Base-by-base conservation (phyloP, 1,284 basidiomycete species). In the Pascua guehoae region DNA sequence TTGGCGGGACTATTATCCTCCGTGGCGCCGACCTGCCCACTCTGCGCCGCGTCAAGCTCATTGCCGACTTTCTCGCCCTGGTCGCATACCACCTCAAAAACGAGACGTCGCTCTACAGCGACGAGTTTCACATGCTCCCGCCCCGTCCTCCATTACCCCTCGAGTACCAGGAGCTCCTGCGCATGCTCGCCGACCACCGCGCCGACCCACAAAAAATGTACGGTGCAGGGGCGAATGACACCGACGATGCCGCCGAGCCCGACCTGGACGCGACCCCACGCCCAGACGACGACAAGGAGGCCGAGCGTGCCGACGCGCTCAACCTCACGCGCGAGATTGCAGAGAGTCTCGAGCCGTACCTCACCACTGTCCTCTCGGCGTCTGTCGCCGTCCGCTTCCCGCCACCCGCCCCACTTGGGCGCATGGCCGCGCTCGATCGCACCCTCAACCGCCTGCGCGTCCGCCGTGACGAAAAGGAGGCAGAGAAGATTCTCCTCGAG, bases 21-120 rank as follows among this genome's bases (percentile, higher is more conserved):
- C 84, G 96, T 45, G 96, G 96, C n/a, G 93, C 85, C 11, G 84
- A 92, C 69, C 81, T 88, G 56, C 84, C 86, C 41, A 88, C 85
- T 1, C 80, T 99, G 54, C 83, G 83, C 51, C 86, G 87, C 44
- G 83, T 98, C 72, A 99, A 99, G 81, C 87, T 88, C 68, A 88
- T 98, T 53, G 88, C 93, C 17, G 83, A 89, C 41, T 92, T 97
- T 78, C 84, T 98, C 76, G 86, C 88, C 1, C 90, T 96, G 72
- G 88, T 95, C 58, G 93, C 91, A 14, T 81, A 82, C 67, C 74
- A 96, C 71, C 79, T 98, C 70, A 92, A 93, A 72, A 83, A 98
- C 66, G 96, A 99, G 79, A 91, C 89, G 0, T 88, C 91, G 69
- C 81, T 98, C 16, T 95, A 93, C 86, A 91, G 90, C 72, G 95